Percentiles rank a stretch among this genome's conserved stretches.
Conservation (phyloP, 371 early-diverging fungal species). For the Mucor piriformis region DNA sequence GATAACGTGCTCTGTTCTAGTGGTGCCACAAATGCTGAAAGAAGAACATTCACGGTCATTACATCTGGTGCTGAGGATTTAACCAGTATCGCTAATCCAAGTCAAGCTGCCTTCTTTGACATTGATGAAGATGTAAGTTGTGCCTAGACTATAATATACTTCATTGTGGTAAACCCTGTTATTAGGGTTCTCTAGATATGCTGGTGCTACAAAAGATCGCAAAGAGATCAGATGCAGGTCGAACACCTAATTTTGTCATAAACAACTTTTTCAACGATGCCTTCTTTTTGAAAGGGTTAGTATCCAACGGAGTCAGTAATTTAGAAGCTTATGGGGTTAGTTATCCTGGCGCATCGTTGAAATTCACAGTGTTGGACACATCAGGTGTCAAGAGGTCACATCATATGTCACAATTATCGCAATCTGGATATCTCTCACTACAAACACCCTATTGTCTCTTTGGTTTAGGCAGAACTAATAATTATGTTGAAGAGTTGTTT, state of each 20-base stretch:
- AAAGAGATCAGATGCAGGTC: conserved; percentile 24
- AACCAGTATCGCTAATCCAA: conserved; percentile 46
- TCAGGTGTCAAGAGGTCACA: conserved; percentile 76
- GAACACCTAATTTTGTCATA: conserved; percentile 57
- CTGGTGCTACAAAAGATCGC: conserved; percentile 54
- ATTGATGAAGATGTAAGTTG: conserved; percentile 81
- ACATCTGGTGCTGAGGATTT: conserved; percentile 64
- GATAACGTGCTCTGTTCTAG: conserved; percentile 43
- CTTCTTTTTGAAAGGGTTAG: conserved; percentile 88
- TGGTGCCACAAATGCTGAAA: conserved; percentile 38
- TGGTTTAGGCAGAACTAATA: conserved; percentile 93
- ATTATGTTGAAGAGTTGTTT: conserved; percentile 90
- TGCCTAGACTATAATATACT: no score
- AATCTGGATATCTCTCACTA: conserved; percentile 74
- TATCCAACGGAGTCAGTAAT: conserved; percentile 75
- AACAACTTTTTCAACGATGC: conserved; percentile 93
- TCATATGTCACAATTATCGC: conserved; percentile 82
- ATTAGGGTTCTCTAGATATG: conserved; percentile 89
- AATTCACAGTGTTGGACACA: conserved; percentile 83
- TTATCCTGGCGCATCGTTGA: conserved; percentile 82
- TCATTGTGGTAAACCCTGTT: no score
- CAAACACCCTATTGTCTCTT: conserved; percentile 85
- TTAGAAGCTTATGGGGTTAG: conserved; percentile 78
- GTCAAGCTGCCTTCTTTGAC: conserved; percentile 81
- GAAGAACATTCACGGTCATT: conserved; percentile 64